A percentile compares a stretch with the other conserved stretches of the same genome.
phyloP scores from a whole-genome alignment of 2,329 filamentous ascomycete genomes.

The Trichoderma atroviride region DNA sequence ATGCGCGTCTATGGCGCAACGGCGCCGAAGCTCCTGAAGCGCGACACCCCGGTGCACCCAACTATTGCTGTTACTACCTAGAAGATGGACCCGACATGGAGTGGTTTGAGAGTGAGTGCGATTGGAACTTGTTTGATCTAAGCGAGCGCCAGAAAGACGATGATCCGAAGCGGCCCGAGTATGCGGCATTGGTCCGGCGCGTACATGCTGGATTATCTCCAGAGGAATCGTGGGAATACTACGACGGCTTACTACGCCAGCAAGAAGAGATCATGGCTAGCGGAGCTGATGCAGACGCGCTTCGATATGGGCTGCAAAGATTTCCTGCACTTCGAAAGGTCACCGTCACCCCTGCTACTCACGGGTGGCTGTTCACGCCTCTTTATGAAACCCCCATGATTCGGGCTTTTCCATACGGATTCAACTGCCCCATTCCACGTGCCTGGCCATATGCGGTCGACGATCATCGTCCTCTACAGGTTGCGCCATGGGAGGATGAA shows the following conservation, averaged over 20 bases:
- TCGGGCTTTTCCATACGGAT: slow-evolving; percentile 43
- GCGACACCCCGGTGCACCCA: too few species aligned
- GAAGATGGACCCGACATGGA: background rate
- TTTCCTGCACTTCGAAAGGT: slow-evolving; percentile 44
- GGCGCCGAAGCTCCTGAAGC: background rate
- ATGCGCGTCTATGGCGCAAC: slow-evolving; percentile 22
- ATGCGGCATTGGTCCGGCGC: background rate
- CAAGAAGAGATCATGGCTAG: slow-evolving; percentile 38
- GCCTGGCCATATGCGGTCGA: slow-evolving; percentile 29
- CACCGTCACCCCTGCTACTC: slow-evolving; percentile 44
- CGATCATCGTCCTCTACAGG: too few species aligned
- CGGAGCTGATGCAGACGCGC: slow-evolving; percentile 36
- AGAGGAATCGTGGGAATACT: slow-evolving; percentile 29
- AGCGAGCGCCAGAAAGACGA: background rate
- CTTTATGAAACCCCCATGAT: slow-evolving; percentile 48
- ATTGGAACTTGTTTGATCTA: background rate
- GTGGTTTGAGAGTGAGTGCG: background rate
- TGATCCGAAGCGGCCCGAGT: background rate
- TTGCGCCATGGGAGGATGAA: slow-evolving; percentile 26
- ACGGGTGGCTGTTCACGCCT: slow-evolving; percentile 41
- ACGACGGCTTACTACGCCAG: slow-evolving; percentile 36
- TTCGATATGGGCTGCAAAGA: slow-evolving; percentile 39
- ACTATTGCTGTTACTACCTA: too few species aligned
- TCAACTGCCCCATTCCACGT: slow-evolving; percentile 44
- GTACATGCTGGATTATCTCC: background rate